Percentiles rank a stretch among this genome's conserved stretches.
These are phyloP conservation scores for Macroventuria anomochaeta DNA, from an alignment of 2,329 filamentous ascomycete genomes.

Conservation along the genomic window DNA sequence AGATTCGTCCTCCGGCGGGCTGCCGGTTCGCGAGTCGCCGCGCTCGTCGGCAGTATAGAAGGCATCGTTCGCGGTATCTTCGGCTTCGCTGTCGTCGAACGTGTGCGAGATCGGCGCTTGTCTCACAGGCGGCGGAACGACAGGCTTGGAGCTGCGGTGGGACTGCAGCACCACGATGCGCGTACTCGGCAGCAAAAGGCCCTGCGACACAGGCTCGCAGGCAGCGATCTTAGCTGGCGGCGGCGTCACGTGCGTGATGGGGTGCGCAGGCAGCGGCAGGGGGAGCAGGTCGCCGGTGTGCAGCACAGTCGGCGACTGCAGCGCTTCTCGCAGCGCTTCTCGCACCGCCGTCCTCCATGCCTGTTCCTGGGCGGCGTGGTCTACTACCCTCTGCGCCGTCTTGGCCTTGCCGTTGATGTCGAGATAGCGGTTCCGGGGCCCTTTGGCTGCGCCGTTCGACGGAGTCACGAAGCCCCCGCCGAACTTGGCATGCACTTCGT, in stretches of 20 bases:
- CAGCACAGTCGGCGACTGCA: slow-evolving; percentile 75
- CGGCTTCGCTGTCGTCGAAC: slow-evolving; percentile 73
- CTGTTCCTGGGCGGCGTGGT: slow-evolving; percentile 40
- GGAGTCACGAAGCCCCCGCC: slow-evolving; percentile 64
- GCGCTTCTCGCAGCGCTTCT: slow-evolving; percentile 76
- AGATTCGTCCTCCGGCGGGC: slow-evolving; percentile 50
- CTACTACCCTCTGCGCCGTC: slow-evolving; percentile 25
- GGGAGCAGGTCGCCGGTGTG: slow-evolving; percentile 85
- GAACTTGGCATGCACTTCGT: slow-evolving; percentile 84
- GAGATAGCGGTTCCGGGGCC: slow-evolving; percentile 37
- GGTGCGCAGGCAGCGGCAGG: slow-evolving; percentile 76
- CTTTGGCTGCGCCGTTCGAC: slow-evolving; percentile 43
- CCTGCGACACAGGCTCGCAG: slow-evolving; percentile 95
- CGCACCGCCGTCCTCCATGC: slow-evolving; percentile 62
- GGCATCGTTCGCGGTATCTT: slow-evolving; percentile 86
- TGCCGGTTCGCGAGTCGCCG: slow-evolving; percentile 45
- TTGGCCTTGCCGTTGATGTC: slow-evolving; percentile 48
- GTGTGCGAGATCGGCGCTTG: slow-evolving; percentile 63
- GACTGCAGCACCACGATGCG: slow-evolving; percentile 80
- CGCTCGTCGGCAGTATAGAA: slow-evolving; percentile 89
- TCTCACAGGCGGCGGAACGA: slow-evolving; percentile 52
- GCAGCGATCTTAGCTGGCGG: slow-evolving; percentile 86
- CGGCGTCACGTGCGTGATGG: slow-evolving; percentile 82
- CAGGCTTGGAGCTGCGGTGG: slow-evolving; percentile 60
- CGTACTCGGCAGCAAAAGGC: slow-evolving; percentile 75